Evolutionary conservation across 2,329 filamentous ascomycete genomes (phyloP).

Genomic region (Orbilia oligospora): DNA sequence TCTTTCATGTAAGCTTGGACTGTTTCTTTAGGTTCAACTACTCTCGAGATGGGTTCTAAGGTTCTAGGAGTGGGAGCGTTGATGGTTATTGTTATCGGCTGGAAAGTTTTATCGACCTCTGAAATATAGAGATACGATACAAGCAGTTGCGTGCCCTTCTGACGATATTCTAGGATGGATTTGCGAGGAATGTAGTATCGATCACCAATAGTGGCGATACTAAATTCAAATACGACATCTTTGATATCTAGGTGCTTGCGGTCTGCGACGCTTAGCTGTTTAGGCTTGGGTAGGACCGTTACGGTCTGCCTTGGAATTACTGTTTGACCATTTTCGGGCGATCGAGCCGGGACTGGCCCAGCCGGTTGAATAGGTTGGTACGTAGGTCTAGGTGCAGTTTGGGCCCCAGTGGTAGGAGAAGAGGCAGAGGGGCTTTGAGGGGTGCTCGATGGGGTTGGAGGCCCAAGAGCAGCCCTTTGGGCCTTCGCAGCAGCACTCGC

Average conservation of each 20-base stretch:
- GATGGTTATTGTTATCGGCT: slow-evolving; percentile 77
- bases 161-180: slow-evolving; percentile 78
- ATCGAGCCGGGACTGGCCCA: slow-evolving; percentile 45
- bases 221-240: slow-evolving; percentile 79
- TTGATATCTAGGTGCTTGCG: slow-evolving; percentile 74
- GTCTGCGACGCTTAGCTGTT: slow-evolving; percentile 65
- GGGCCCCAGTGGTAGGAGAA: slow-evolving; percentile 39
- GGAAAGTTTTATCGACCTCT: slow-evolving; percentile 77
- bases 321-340: slow-evolving; percentile 33
- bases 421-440: slow-evolving; percentile 38
- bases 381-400: slow-evolving; percentile 35
- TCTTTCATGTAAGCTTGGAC: slow-evolving; percentile 79
- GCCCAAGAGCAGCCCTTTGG: slow-evolving; percentile 50
- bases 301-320: slow-evolving; percentile 43
- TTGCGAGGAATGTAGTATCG: slow-evolving; percentile 84
- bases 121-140: slow-evolving; percentile 82
- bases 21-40: slow-evolving; percentile 76
- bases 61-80: slow-evolving; percentile 72
- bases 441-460: slow-evolving; percentile 40
- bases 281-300: slow-evolving; percentile 58
- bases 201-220: slow-evolving; percentile 73
- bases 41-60: slow-evolving; percentile 74
- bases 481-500: slow-evolving; percentile 60
- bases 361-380: slow-evolving; percentile 59
- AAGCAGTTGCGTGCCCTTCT: slow-evolving; percentile 74